phyloP scores from a whole-genome alignment of 2,329 filamentous ascomycete genomes.

The Alternaria dauci region DNA sequence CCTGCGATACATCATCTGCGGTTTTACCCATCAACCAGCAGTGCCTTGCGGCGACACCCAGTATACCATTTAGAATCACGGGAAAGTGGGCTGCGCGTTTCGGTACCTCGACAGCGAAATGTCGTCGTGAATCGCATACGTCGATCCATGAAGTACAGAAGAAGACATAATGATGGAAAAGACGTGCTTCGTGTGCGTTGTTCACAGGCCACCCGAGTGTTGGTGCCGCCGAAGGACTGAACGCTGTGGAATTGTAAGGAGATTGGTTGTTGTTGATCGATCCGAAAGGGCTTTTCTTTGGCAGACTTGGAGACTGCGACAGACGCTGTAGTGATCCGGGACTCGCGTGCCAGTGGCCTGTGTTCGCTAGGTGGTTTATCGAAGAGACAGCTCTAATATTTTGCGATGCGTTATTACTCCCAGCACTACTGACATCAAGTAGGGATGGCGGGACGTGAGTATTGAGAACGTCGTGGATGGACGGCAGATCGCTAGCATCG shows the following conservation, averaged over 20 bases:
- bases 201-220: constrained; percentile 35
- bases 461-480: constrained; percentile 29
- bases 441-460: constrained; percentile 17
- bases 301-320: constrained; percentile 8
- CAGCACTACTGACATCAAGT: neutral
- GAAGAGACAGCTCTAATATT: constrained; percentile 12
- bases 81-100: constrained; percentile 57
- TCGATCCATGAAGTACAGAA: constrained; percentile 43
- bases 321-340: constrained; percentile 20
- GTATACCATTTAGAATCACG: constrained; percentile 58
- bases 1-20: constrained; percentile 55
- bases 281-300: constrained; percentile 25
- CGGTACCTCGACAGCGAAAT: constrained; percentile 58
- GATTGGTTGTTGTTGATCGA: constrained; percentile 29
- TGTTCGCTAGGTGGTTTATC: constrained; percentile 12
- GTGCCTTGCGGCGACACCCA: constrained; percentile 58
- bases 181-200: constrained; percentile 34
- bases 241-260: constrained; percentile 37
- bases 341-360: constrained; percentile 20
- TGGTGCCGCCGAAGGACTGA: constrained; percentile 34
- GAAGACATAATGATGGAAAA: constrained; percentile 43
- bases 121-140: constrained; percentile 34
- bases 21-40: constrained; percentile 51
- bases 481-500: constrained; percentile 22
- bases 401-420: constrained; percentile 9